Evolutionary conservation across 2,329 filamentous ascomycete species (phyloP), one percentile per base, ranked within the genome.

Genomic region (Exophiala bonariae): DNA sequence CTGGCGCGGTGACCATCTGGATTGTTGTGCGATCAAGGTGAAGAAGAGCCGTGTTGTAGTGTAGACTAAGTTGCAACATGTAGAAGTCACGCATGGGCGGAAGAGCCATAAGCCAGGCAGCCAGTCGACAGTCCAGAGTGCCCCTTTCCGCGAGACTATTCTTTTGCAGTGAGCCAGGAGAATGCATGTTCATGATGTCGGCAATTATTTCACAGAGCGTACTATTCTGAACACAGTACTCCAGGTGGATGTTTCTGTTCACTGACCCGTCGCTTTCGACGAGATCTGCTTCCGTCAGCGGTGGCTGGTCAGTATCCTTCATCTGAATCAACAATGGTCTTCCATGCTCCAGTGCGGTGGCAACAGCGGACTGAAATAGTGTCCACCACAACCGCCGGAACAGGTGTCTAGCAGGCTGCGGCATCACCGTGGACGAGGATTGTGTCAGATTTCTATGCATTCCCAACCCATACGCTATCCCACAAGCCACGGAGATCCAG

Each of bases 261-360:
- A 73, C 9, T 70, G 73, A 50, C 74, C 66, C 42, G 79, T 78
- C 59, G 79, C 70, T 3, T 66, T 65, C 8, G 59, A 58, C 3
- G 66, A 67, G 22, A 78, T 65, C 16, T 67, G 65, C 10, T 68
- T 69, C 2, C 76, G 72, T 78, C 74, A 6, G 78, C 60, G 44
- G 75, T 73, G 49, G 66, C 70, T 39, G 37, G 17, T 44, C 34
- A 16, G 17, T 33, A 36, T 37, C 13, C 38, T 40, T 23, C 28
- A 58, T 66, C 62, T 60, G 70, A 65, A 80, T 73, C 14, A 74
- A 70, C 56, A 76, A 72, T 14, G 77, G 77, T 38, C 77, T 69
- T 28, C 77, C 77, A 58, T 78, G 74, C 14, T 69, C 67, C 31
- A 73, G 52, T 19, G 68, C 70, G 4, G 72, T 64, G 61, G 72